Percentiles rank a stretch among this genome's conserved stretches.
phyloP scores from a whole-genome alignment of 768 basidiomycete species.

The Kwoniella heveanensis region DNA sequence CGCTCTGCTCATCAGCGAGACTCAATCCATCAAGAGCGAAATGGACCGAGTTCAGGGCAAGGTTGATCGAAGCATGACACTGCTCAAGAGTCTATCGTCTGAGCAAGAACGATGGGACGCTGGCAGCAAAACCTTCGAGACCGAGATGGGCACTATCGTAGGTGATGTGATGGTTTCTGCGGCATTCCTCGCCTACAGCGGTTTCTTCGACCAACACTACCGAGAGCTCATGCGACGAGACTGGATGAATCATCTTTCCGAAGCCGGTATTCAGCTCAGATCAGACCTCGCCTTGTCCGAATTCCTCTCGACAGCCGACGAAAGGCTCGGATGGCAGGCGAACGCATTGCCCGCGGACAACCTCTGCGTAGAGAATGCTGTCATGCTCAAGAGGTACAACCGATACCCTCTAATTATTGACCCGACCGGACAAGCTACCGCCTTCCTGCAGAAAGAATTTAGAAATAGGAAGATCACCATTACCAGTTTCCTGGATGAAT shows the following conservation, averaged over 20 bases:
- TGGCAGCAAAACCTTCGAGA: constrained; percentile 92
- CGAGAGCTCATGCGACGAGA: constrained; percentile 67
- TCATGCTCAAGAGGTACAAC: constrained; percentile 97
- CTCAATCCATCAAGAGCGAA: constrained; percentile 92
- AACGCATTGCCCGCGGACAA: constrained; percentile 94
- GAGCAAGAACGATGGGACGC: constrained; percentile 92
- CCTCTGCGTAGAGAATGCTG: constrained; percentile 96
- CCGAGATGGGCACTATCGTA: constrained; percentile 97
- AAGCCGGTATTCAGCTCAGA: constrained; percentile 90
- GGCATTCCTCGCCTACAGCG: constrained; percentile 93
- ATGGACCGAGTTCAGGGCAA: constrained; percentile 98
- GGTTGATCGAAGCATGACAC: constrained; percentile 93
- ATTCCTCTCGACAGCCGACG: constrained; percentile 94
- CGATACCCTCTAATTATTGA: constrained; percentile 97
- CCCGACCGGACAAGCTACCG: constrained; percentile 94
- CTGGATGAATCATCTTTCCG: constrained; percentile 84
- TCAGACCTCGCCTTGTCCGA: constrained; percentile 88
- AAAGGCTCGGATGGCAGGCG: constrained; percentile 92
- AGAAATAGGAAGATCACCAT: constrained; percentile 95
- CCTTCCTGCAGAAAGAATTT: constrained; percentile 91
- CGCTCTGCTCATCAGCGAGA: constrained; percentile 91
- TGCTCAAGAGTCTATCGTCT: constrained; percentile 90
- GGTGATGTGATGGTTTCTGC: constrained; percentile 95
- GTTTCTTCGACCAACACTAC: constrained; percentile 98
- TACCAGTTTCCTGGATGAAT: constrained; percentile 97